Base-by-base conservation (phyloP, 495 filamentous ascomycete genomes). In the Penicillium taxi region DNA sequence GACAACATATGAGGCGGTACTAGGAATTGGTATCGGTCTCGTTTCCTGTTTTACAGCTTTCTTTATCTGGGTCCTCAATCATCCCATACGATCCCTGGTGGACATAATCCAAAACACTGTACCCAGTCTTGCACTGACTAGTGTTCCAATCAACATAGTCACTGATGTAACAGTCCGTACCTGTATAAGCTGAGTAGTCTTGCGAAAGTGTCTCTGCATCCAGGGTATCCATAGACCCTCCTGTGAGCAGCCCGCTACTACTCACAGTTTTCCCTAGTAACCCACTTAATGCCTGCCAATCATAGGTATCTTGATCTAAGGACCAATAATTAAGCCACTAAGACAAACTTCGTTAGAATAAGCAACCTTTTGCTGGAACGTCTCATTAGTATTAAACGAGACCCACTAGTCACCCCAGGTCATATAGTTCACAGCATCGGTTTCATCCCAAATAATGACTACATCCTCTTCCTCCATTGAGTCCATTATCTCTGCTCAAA, bases 391-490 rank as follows among this genome's bases (percentile, higher is more conserved):
- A 38, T 76, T 58, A 42, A 55, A 76, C 1, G 52, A 59, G 6
- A 74, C 52, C 72, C 71, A 76, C 36, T 73, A 64, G 38, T 69
- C 6, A 37, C 56, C 39, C 32, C 37, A 74, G 0, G 41, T 45
- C 23, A 72, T 22, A 25, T 61, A 64, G 39, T 73, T 68, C 24
- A 52, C 48, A 0, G 37, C 48, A 9, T 27, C 41, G 3, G 39
- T 25, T 6, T 45, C 20, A 29, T 47, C 48, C 8, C 43, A 20
- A 17, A n/a, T n/a, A n/a, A n/a, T n/a, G n/a, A n/a, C n/a, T n/a
- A n/a, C n/a, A n/a, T n/a, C n/a, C n/a, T n/a, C n/a, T n/a, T n/a
- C n/a, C n/a, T n/a, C n/a, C n/a, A n/a, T n/a, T n/a, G n/a, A n/a
- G n/a, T n/a, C n/a, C n/a, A n/a, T n/a, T n/a, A n/a, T n/a, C n/a